These are phyloP conservation scores for Oenanthe sinensis DNA, from an alignment of 129 eudicot genomes.

Conservation along the genomic window DNA sequence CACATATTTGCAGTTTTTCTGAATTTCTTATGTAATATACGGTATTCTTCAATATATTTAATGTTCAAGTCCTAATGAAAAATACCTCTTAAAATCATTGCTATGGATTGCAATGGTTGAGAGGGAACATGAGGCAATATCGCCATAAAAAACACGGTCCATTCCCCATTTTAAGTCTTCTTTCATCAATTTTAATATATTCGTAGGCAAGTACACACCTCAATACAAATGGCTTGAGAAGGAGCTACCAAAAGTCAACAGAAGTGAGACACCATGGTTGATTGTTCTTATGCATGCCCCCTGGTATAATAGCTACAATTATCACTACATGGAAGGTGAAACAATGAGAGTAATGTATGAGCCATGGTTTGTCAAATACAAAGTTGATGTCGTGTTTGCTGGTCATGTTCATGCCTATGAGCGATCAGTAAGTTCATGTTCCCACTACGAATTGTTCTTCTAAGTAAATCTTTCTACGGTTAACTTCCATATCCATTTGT, in stretches of 20 bases:
- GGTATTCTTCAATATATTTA: background rate
- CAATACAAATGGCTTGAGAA: slow-evolving; percentile 44
- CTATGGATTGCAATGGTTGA: background rate
- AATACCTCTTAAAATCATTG: background rate
- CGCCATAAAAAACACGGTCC: background rate
- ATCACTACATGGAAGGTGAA: slow-evolving; percentile 70
- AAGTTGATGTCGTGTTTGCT: slow-evolving; percentile 57
- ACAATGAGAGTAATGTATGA: slow-evolving; percentile 54
- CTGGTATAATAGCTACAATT: slow-evolving; percentile 52
- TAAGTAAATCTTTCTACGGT: background rate
- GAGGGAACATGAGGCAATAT: background rate
- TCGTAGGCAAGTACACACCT: slow-evolving; percentile 48
- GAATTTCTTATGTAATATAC: background rate
- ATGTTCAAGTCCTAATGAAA: background rate
- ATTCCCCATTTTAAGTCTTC: background rate
- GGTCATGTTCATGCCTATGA: slow-evolving; percentile 81
- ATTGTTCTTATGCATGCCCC: slow-evolving; percentile 58
- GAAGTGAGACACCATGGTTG: slow-evolving; percentile 66
- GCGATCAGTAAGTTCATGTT: slow-evolving; percentile 36
- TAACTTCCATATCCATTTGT: background rate
- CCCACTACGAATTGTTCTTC: background rate
- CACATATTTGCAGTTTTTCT: background rate
- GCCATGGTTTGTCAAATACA: slow-evolving; percentile 50
- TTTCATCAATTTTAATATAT: background rate
- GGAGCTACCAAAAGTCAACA: slow-evolving; percentile 42